phyloP scores from a whole-genome alignment of 768 basidiomycete genomes.

The Sarcomyxa edulis region DNA sequence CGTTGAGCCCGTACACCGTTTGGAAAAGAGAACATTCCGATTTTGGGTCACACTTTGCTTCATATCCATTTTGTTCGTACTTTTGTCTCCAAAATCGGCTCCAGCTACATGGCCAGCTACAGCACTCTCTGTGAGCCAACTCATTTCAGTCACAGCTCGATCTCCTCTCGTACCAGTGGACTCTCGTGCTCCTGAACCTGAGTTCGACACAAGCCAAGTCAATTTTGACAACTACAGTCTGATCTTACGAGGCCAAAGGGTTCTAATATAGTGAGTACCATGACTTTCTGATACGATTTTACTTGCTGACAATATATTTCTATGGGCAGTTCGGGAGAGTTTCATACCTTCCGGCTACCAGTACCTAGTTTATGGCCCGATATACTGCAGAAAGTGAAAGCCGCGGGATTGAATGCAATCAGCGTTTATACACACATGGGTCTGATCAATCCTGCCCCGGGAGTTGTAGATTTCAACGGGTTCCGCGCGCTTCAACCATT shows the following conservation, averaged over 20 bases:
- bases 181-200: too few relatives aligned
- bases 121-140: too few relatives aligned
- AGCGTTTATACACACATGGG: slow-evolving; percentile 84
- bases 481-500: slow-evolving; percentile 68
- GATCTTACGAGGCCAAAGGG: slow-evolving; percentile 59
- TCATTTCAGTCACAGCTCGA: too few relatives aligned
- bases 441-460: slow-evolving; percentile 67
- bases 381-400: slow-evolving; percentile 76
- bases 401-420: slow-evolving; percentile 72
- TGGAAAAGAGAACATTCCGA: too few relatives aligned
- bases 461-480: slow-evolving; percentile 66
- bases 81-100: too few relatives aligned
- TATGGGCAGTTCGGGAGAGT: slow-evolving; percentile 66
- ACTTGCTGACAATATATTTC: background rate
- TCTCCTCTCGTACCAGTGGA: too few relatives aligned
- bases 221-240: slow-evolving; percentile 68
- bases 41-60: too few relatives aligned
- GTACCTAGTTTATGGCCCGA: slow-evolving; percentile 79
- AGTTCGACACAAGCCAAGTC: too few relatives aligned
- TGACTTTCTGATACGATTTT: background rate
- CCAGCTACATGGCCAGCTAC: too few relatives aligned
- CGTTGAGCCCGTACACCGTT: too few relatives aligned
- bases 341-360: slow-evolving; percentile 78
- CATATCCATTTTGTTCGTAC: too few relatives aligned
- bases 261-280: slow-evolving; percentile 64